A percentile compares a stretch with the other conserved stretches of the same genome.
phyloP scores from a whole-genome alignment of 192 early-diverging fungal species.

The Paraglomus brasilianum region DNA sequence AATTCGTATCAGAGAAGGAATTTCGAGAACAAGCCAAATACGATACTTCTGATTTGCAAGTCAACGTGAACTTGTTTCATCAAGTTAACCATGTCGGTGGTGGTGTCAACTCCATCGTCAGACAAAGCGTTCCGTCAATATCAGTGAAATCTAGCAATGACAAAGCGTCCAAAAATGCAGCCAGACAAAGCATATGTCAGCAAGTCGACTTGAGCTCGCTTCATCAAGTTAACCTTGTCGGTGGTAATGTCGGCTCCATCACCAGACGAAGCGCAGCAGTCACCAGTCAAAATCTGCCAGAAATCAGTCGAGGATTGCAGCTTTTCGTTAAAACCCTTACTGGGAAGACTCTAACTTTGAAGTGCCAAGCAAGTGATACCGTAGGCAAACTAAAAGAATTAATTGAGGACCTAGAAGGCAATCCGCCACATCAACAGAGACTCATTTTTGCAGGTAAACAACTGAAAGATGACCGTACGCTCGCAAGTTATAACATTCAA shows the following conservation, averaged over 20 bases:
- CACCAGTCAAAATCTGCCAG: neutral
- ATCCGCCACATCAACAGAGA: conserved; percentile 67
- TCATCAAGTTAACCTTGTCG: conserved; percentile 2
- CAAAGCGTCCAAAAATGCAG: no score
- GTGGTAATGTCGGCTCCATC: neutral
- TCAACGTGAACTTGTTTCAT: no score
- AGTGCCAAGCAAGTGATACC: conserved; percentile 61
- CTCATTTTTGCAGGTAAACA: conserved; percentile 73
- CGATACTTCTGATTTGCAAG: no score
- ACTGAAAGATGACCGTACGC: conserved; percentile 62
- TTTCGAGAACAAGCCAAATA: no score
- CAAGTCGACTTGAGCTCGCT: conserved; percentile 3
- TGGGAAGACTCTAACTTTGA: conserved; percentile 88
- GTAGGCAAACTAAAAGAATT: conserved; percentile 70
- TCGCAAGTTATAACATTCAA: conserved; percentile 71
- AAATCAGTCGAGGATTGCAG: neutral
- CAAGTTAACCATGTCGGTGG: no score
- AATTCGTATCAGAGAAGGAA: conserved; percentile 1
- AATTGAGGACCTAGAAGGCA: conserved; percentile 76
- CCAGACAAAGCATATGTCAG: no score
- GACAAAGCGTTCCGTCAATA: no score
- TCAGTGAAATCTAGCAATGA: no score
- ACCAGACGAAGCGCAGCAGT: neutral
- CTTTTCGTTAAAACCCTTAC: conserved; percentile 58
- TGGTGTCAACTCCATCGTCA: no score